Conservation (phyloP, 495 filamentous ascomycete species). For the Penicillium alfredii region DNA sequence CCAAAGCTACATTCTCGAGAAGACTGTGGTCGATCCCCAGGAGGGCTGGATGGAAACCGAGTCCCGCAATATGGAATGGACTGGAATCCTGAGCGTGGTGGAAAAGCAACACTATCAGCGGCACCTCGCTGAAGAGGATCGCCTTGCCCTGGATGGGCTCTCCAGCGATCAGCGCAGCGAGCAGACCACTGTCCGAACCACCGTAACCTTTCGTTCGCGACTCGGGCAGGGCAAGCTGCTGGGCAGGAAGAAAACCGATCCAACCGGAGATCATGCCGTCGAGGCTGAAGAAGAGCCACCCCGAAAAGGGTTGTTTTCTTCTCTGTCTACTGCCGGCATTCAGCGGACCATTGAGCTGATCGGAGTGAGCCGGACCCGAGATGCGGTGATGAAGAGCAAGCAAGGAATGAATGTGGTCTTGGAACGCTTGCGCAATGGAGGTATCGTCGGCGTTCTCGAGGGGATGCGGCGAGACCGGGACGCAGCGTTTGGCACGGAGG, state of each 20-base stretch:
- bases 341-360: constrained; percentile 88
- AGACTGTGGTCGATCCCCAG: constrained; percentile 77
- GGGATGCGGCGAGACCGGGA: constrained; percentile 70
- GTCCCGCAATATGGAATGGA: constrained; percentile 81
- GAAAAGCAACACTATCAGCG: constrained; percentile 76
- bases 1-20: constrained; percentile 86
- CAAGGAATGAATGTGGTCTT: constrained; percentile 95
- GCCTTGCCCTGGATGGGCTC: constrained; percentile 18
- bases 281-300: constrained; percentile 47
- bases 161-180: constrained; percentile 42
- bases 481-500: constrained; percentile 36
- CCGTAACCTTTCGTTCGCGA: constrained; percentile 76
- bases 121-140: constrained; percentile 20
- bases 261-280: constrained; percentile 16
- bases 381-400: constrained; percentile 79
- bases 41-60: constrained; percentile 87
- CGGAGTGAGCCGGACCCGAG: constrained; percentile 73
- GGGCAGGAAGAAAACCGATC: constrained; percentile 38
- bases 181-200: constrained; percentile 77
- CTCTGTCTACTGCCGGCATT: constrained; percentile 73
- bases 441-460: constrained; percentile 80
- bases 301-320: constrained; percentile 59
- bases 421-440: constrained; percentile 72
- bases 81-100: constrained; percentile 84
- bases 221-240: constrained; percentile 69